A percentile compares a stretch with the other conserved stretches of the same genome.
Evolutionary conservation across 768 basidiomycete genomes (phyloP).

Genomic region (Neoboletus brunneissimus): DNA sequence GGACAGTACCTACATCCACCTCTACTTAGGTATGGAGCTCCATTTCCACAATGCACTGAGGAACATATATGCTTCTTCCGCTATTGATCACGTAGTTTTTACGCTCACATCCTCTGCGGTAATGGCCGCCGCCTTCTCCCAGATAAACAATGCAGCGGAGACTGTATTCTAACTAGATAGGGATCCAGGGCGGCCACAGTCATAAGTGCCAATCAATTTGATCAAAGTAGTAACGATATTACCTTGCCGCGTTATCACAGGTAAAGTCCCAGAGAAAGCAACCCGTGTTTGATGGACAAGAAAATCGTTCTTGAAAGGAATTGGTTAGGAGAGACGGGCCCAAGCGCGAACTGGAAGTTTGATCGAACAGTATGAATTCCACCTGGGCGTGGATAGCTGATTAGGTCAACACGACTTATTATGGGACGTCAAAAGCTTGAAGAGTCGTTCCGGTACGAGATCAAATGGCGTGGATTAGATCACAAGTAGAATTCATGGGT

Average conservation of each 20-base stretch:
- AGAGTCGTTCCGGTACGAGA: constrained; percentile 91
- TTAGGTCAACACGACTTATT: constrained; percentile 49
- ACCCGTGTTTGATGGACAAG: constrained; percentile 89
- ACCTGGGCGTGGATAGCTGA: constrained; percentile 17
- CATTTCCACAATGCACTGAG: too few relatives aligned
- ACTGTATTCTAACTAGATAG: too few relatives aligned
- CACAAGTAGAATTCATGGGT: constrained; percentile 92
- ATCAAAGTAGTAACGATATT: constrained; percentile 8
- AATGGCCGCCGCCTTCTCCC: too few relatives aligned
- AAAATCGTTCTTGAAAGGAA: constrained; percentile 71
- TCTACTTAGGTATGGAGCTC: too few relatives aligned
- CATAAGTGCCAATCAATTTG: constrained; percentile 47
- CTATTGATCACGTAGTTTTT: too few relatives aligned
- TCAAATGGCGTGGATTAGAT: constrained; percentile 82
- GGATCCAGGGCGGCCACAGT: constrained; percentile 92
- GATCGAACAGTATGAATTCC: constrained; percentile 20
- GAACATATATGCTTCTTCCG: too few relatives aligned
- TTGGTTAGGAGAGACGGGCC: constrained; percentile 91
- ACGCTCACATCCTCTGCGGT: too few relatives aligned
- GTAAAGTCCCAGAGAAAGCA: constrained; percentile 87
- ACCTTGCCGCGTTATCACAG: constrained; percentile 35
- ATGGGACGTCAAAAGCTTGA: constrained; percentile 98
- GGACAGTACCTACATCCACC: too few relatives aligned
- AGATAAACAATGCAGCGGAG: too few relatives aligned
- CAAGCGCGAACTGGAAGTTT: constrained; percentile 85